Conservation (phyloP, 2,329 filamentous ascomycete species). For the Diatrype stigma region DNA sequence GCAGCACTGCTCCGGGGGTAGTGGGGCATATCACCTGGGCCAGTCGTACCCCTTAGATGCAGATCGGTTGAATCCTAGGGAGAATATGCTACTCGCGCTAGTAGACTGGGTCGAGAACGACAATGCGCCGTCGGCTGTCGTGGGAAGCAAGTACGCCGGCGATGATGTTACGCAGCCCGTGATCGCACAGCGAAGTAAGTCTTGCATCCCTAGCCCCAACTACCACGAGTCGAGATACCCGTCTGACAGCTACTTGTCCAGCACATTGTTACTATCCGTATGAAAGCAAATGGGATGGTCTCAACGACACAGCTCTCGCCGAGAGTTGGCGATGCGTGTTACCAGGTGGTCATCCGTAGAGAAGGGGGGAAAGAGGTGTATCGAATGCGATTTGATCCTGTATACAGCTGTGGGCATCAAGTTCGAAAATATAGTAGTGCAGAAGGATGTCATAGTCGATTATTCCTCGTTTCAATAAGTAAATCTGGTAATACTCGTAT, state of each 20-base stretch:
- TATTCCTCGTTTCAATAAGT: too few relatives aligned
- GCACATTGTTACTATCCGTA: conserved; percentile 13
- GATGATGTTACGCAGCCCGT: conserved; percentile 8
- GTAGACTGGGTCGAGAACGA: conserved; percentile 12
- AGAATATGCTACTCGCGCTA: conserved; percentile 11
- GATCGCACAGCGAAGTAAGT: conserved; percentile 11
- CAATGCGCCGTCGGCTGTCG: conserved; percentile 6
- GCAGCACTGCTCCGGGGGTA: conserved; percentile 12
- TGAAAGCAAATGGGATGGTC: conserved; percentile 8
- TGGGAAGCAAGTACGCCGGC: conserved; percentile 12
- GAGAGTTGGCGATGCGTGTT: conserved; percentile 11
- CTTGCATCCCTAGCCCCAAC: background rate
- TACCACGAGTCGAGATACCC: background rate
- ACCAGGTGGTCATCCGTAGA: background rate
- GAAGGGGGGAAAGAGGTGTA: too few relatives aligned
- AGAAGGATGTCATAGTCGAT: too few relatives aligned
- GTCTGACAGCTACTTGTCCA: background rate
- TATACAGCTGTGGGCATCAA: too few relatives aligned
- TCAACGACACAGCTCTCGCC: conserved; percentile 7
- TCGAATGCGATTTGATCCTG: too few relatives aligned
- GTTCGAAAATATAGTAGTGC: too few relatives aligned
- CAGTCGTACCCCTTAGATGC: conserved; percentile 10
- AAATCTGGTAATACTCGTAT: too few relatives aligned
- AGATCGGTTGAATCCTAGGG: conserved; percentile 5
- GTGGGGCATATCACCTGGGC: conserved; percentile 11